These are phyloP conservation scores for Ogataea allantospora DNA, from an alignment of 805 yeast genomes.

Conservation along the genomic window DNA sequence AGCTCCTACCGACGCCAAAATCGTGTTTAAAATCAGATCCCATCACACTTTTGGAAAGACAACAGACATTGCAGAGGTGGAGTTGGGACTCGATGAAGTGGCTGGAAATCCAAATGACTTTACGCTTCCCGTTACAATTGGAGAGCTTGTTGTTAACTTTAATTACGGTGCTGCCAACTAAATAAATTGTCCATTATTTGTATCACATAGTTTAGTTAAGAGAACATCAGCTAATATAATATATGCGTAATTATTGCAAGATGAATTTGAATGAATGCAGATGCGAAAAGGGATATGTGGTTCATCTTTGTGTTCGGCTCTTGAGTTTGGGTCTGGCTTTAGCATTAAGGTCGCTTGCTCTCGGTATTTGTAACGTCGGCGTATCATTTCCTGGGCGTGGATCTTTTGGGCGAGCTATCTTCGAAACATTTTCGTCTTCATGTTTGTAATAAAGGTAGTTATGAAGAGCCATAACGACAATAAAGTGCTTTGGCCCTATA, in stretches of 20 bases:
- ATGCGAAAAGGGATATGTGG: too few species aligned
- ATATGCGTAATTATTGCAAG: not conserved
- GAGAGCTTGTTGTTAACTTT: conserved; percentile 39
- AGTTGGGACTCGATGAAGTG: conserved; percentile 51
- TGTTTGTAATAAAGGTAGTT: conserved; percentile 45
- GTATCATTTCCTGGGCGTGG: conserved; percentile 23
- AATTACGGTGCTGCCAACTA: conserved; percentile 27
- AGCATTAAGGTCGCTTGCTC: too few species aligned
- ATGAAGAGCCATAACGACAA: conserved; percentile 40
- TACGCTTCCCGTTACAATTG: conserved; percentile 38
- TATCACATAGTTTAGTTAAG: conserved; percentile 1
- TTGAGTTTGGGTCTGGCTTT: too few species aligned
- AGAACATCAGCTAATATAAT: not conserved
- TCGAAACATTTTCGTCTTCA: conserved; percentile 33
- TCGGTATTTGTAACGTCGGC: too few species aligned
- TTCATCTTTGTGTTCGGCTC: too few species aligned
- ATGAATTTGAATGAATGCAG: too few species aligned
- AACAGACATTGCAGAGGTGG: conserved; percentile 58
- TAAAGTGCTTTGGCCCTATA: not conserved
- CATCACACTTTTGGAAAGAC: conserved; percentile 75
- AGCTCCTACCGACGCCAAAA: conserved; percentile 57
- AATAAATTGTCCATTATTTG: conserved; percentile 1
- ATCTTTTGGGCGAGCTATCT: conserved; percentile 38
- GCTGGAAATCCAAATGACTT: conserved; percentile 45
- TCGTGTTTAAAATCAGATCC: conserved; percentile 60